Evolutionary conservation across 129 eudicot genomes (phyloP).

Genomic region (Helianthus tuberosus): DNA sequence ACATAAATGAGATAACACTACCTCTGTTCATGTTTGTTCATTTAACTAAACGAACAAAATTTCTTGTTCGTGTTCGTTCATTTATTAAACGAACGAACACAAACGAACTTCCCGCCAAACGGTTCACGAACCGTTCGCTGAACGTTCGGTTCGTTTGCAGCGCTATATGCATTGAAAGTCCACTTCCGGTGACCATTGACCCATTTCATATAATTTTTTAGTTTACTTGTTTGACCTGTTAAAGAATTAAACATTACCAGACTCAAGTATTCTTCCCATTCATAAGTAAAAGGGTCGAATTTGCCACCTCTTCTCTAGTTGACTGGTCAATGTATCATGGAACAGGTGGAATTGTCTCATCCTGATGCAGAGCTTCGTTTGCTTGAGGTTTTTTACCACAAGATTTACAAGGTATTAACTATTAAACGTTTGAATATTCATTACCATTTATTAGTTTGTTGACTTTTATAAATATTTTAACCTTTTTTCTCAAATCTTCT

Average conservation of each 20-base stretch:
- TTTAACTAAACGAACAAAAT: too few species aligned
- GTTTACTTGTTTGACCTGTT: neutral
- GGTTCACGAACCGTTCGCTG: too few species aligned
- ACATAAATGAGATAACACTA: too few species aligned
- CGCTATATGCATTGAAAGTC: too few species aligned
- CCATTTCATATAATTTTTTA: neutral
- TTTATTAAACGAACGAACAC: too few species aligned
- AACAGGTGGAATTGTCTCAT: slow-evolving; percentile 82
- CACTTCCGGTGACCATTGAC: neutral
- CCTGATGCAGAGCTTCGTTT: slow-evolving; percentile 79
- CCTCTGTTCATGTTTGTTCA: too few species aligned
- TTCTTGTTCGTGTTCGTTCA: too few species aligned
- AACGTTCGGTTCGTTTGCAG: too few species aligned
- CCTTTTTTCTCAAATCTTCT: neutral
- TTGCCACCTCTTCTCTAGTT: too few species aligned
- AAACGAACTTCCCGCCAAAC: too few species aligned
- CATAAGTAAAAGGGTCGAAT: neutral
- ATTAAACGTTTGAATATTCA: neutral
- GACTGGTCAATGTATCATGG: slow-evolving; percentile 11
- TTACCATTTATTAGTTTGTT: neutral
- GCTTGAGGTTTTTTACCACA: slow-evolving; percentile 88
- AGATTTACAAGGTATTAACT: slow-evolving; percentile 76
- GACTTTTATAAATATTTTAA: neutral
- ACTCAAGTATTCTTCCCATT: neutral
- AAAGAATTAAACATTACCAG: neutral